phyloP scores from a whole-genome alignment of 306 rosid species.

The Rosa rugosa region DNA sequence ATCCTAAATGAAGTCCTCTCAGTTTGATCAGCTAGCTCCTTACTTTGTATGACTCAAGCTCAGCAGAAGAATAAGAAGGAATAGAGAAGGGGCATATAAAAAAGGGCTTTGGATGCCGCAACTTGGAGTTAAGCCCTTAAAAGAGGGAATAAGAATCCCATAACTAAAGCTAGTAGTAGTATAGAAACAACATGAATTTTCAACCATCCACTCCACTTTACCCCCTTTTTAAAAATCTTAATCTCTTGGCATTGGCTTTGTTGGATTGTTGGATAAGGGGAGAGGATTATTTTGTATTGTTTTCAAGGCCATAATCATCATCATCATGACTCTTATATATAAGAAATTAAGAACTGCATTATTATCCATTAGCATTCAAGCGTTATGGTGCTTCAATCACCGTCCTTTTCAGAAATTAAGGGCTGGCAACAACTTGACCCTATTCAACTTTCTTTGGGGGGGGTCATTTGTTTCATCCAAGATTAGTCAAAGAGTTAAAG shows the following conservation, averaged over 20 bases:
- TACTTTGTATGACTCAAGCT: neutral
- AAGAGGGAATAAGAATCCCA: constrained; percentile 49
- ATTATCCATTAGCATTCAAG: neutral
- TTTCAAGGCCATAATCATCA: constrained; percentile 27
- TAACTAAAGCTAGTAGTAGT: constrained; percentile 27
- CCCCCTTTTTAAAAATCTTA: neutral
- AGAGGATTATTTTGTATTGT: constrained; percentile 47
- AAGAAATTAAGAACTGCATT: neutral
- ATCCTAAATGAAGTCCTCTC: constrained; percentile 26
- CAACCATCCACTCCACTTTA: constrained; percentile 37
- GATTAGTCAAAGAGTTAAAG: neutral
- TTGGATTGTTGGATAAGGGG: constrained; percentile 38
- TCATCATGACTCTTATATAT: neutral
- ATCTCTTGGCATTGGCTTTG: neutral
- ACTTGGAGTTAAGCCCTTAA: neutral
- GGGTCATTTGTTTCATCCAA: neutral
- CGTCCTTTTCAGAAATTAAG: neutral
- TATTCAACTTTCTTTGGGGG: neutral
- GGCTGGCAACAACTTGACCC: neutral
- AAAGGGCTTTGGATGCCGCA: constrained; percentile 1
- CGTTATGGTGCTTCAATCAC: neutral
- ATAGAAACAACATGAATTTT: constrained; percentile 10
- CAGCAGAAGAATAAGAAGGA: constrained; percentile 19
- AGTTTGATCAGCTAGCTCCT: constrained; percentile 3
- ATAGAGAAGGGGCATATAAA: neutral